Evolutionary conservation across 768 basidiomycete genomes (phyloP).

Genomic region (Macrolepiota fuliginosa): DNA sequence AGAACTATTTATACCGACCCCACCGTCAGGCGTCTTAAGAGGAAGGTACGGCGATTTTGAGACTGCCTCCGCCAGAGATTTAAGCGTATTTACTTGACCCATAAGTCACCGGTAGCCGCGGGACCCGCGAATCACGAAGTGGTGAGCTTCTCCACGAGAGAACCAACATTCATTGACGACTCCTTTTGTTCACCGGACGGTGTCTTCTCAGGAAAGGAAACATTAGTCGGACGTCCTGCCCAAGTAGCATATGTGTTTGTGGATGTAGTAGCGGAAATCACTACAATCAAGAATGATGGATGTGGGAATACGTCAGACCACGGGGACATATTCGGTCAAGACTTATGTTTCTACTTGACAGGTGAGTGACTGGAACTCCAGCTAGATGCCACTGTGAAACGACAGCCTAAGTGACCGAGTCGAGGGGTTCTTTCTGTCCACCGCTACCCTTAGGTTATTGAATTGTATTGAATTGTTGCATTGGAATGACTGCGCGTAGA

Average conservation of each 20-base stretch:
- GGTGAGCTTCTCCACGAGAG: background rate
- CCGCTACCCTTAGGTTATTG: background rate
- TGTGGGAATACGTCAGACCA: background rate
- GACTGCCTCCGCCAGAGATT: slow-evolving; percentile 1
- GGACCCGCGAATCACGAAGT: background rate
- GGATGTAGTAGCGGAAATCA: background rate
- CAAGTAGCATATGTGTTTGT: background rate
- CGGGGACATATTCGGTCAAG: background rate
- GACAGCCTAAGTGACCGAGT: background rate
- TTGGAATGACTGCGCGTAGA: background rate
- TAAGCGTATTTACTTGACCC: background rate
- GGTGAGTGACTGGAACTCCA: slow-evolving; percentile 6
- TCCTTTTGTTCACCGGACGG: background rate
- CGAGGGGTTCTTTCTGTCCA: background rate
- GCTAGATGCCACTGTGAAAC: slow-evolving; percentile 10
- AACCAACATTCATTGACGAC: background rate
- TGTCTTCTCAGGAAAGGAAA: background rate
- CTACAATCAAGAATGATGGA: background rate
- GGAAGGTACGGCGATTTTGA: slow-evolving; percentile 3
- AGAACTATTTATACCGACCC: slow-evolving; percentile 1
- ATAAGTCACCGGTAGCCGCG: background rate
- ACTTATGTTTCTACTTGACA: slow-evolving; percentile 7
- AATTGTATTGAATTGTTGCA: background rate
- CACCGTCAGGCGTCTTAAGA: background rate
- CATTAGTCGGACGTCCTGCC: background rate